These are phyloP conservation scores for Triticum timopheevii DNA, from an alignment of 176 grass and related monocot genomes.

Conservation along the genomic window DNA sequence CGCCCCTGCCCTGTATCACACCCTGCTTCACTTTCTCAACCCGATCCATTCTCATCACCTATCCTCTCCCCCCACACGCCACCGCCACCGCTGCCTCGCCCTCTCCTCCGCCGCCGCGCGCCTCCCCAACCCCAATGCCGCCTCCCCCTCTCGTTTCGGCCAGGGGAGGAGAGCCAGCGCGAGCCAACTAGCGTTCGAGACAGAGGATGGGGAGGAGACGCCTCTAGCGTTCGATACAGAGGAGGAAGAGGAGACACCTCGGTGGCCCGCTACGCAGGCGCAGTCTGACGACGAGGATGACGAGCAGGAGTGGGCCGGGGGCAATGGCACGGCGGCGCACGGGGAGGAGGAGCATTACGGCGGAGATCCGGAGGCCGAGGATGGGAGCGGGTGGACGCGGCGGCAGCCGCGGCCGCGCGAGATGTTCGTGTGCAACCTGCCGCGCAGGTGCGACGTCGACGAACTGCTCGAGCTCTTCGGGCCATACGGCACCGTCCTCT, in stretches of 20 bases:
- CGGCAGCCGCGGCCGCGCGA: conserved; percentile 49
- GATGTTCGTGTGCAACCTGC: conserved; percentile 72
- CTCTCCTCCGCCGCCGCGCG: background rate
- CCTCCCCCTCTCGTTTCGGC: background rate
- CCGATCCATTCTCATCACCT: background rate
- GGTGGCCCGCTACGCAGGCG: background rate
- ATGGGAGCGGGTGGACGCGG: conserved; percentile 21
- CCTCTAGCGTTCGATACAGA: conserved; percentile 13
- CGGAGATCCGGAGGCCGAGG: conserved; percentile 8
- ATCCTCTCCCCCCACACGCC: background rate
- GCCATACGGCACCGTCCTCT: conserved; percentile 55
- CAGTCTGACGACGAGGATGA: conserved; percentile 5
- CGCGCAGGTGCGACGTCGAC: conserved; percentile 47
- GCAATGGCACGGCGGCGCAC: conserved; percentile 34
- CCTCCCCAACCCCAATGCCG: background rate
- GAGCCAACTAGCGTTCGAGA: conserved; percentile 5
- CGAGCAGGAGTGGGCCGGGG: conserved; percentile 42
- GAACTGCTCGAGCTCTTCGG: conserved; percentile 64
- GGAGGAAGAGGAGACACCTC: background rate
- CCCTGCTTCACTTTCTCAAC: conserved; percentile 22
- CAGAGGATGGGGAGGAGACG: background rate
- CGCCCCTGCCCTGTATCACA: background rate
- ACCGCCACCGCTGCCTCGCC: background rate
- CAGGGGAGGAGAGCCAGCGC: conserved; percentile 19
- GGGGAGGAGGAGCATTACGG: conserved; percentile 27